Conservation (phyloP, 1,139 yeast genomes). For the Sugiyamaella xylanicola region DNA sequence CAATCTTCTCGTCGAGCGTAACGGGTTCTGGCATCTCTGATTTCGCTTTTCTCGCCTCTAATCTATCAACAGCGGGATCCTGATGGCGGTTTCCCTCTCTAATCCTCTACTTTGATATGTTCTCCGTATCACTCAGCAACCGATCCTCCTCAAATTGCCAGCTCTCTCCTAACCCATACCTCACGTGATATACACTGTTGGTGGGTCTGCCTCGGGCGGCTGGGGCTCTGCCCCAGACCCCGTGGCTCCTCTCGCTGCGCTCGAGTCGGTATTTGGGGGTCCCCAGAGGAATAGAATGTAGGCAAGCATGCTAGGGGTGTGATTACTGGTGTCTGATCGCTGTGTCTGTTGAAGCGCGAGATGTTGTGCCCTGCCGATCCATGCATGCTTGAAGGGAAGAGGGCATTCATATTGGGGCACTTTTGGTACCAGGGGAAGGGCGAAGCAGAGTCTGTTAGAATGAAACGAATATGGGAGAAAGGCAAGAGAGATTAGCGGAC, state of each 20-base stretch:
- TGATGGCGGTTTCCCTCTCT: too few species aligned
- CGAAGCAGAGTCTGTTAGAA: too few species aligned
- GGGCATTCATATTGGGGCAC: too few species aligned
- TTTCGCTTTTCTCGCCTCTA: background rate
- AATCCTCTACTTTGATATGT: background rate
- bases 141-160: background rate
- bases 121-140: background rate
- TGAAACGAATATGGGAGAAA: too few species aligned
- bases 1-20: constrained; percentile 9
- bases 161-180: background rate
- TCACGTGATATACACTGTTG: constrained; percentile 1
- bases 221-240: background rate
- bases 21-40: constrained; percentile 8
- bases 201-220: too few species aligned
- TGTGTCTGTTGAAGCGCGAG: too few species aligned
- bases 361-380: too few species aligned
- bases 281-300: background rate
- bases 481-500: too few species aligned
- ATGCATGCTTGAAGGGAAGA: too few species aligned
- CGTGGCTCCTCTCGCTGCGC: background rate
- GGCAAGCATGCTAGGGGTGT: background rate
- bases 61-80: background rate
- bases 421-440: too few species aligned
- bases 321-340: too few species aligned
- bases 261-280: background rate